These are phyloP conservation scores for Tylopilus cervinicoccineus DNA, from an alignment of 768 basidiomycete species.

Conservation along the genomic window DNA sequence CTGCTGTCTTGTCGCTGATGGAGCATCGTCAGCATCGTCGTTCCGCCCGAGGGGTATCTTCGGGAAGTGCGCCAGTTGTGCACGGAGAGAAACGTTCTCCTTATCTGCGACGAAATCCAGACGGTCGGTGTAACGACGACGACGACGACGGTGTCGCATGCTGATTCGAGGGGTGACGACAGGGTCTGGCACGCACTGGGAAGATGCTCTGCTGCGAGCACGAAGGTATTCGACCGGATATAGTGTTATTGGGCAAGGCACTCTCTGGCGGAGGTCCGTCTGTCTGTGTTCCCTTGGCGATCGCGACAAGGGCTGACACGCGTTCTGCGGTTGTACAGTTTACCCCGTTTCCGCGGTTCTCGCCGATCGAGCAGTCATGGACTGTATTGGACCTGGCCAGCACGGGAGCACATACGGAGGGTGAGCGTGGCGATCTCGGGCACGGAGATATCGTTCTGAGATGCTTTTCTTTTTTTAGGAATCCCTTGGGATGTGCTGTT, in stretches of 20 bases:
- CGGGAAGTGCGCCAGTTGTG: slow-evolving; percentile 74
- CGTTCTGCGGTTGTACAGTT: slow-evolving; percentile 42
- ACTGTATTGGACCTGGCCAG: slow-evolving; percentile 91
- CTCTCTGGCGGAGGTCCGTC: slow-evolving; percentile 87
- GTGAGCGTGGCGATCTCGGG: slow-evolving; percentile 33
- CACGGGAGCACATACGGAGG: slow-evolving; percentile 97
- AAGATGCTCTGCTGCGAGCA: slow-evolving; percentile 91
- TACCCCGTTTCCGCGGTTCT: slow-evolving; percentile 97
- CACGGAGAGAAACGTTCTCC: slow-evolving; percentile 88
- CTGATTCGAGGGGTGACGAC: slow-evolving; percentile 5
- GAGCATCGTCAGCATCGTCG: slow-evolving; percentile 64
- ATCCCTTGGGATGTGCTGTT: slow-evolving; percentile 95
- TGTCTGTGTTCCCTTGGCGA: neutral
- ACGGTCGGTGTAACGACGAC: slow-evolving; percentile 52
- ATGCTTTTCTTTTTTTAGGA: slow-evolving; percentile 40
- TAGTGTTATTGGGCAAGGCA: slow-evolving; percentile 93
- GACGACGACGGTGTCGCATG: neutral
- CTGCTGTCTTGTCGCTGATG: neutral
- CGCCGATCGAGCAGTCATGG: slow-evolving; percentile 88
- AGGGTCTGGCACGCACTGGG: slow-evolving; percentile 91
- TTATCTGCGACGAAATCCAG: slow-evolving; percentile 98
- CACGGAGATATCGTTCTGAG: neutral
- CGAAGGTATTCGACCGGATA: slow-evolving; percentile 84
- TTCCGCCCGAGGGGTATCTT: slow-evolving; percentile 88
- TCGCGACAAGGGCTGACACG: slow-evolving; percentile 5